Conservation (phyloP, 129 eudicot genomes). For the Centaurea solstitialis region DNA sequence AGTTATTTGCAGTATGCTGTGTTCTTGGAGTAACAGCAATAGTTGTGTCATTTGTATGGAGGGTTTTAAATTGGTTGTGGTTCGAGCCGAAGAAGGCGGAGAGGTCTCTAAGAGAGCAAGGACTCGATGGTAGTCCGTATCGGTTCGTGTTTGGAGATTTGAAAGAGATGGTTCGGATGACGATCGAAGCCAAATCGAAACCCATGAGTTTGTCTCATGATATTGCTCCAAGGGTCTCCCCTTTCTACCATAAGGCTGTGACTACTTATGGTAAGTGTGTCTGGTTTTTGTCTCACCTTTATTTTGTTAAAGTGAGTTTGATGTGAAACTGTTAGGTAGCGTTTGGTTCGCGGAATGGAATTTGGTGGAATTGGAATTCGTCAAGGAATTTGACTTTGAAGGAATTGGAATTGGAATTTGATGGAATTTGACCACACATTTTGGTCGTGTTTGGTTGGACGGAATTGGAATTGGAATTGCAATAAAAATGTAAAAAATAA, state of each 20-base stretch:
- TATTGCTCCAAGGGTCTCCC: not conserved
- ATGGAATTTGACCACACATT: too few species aligned
- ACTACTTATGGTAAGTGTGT: not conserved
- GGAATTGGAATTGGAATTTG: too few species aligned
- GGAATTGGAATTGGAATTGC: too few species aligned
- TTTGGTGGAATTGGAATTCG: too few species aligned
- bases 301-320: too few species aligned
- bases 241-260: slow-evolving; percentile 9
- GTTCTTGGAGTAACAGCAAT: not conserved
- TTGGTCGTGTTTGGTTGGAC: too few species aligned
- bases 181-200: slow-evolving; percentile 5
- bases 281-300: too few species aligned
- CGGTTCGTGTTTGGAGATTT: not conserved
- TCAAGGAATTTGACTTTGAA: too few species aligned
- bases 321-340: too few species aligned
- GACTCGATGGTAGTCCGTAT: slow-evolving; percentile 6
- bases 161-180: slow-evolving; percentile 8
- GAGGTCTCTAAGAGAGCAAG: slow-evolving; percentile 1
- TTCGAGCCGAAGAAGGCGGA: slow-evolving; percentile 13
- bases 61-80: slow-evolving; percentile 20
- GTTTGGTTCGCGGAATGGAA: too few species aligned
- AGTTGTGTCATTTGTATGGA: not conserved
- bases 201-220: slow-evolving; percentile 22
- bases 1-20: not conserved
- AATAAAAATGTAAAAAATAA: too few species aligned